A percentile compares a stretch with the other conserved stretches of the same genome.
Conservation (phyloP, 495 filamentous ascomycete genomes). For the Tuber brumale region DNA sequence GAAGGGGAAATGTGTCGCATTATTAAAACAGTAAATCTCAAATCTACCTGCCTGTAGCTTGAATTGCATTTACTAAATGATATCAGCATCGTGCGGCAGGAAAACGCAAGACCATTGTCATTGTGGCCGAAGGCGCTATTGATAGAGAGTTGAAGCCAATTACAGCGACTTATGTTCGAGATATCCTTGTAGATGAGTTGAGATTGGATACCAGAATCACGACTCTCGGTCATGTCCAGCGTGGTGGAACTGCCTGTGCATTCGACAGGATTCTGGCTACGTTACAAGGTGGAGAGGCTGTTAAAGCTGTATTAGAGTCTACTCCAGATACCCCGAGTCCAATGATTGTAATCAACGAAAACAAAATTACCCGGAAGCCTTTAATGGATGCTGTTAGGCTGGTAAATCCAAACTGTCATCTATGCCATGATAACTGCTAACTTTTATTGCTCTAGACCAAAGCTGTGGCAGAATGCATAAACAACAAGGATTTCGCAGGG, state of each 20-base stretch:
- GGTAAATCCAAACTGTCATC: conserved; percentile 14
- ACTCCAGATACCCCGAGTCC: conserved; percentile 83
- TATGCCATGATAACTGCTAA: neutral
- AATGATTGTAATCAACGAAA: conserved; percentile 92
- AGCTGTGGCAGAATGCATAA: conserved; percentile 71
- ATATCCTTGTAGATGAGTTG: conserved; percentile 68
- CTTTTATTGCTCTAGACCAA: conserved; percentile 55
- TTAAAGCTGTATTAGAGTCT: conserved; percentile 89
- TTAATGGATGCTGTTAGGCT: conserved; percentile 75
- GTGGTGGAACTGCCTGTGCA: conserved; percentile 83
- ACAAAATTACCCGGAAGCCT: conserved; percentile 88
- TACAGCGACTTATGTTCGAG: conserved; percentile 69
- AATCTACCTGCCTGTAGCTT: neutral
- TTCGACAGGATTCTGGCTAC: conserved; percentile 94
- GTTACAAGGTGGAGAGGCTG: conserved; percentile 90
- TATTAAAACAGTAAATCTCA: conserved; percentile 61
- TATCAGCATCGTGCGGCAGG: conserved; percentile 77
- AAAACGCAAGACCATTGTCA: conserved; percentile 96
- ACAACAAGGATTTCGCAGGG: conserved; percentile 68
- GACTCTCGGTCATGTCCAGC: conserved; percentile 90
- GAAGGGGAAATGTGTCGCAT: conserved; percentile 78
- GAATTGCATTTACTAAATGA: conserved; percentile 42
- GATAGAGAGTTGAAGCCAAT: conserved; percentile 83
- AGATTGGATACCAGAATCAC: conserved; percentile 88
- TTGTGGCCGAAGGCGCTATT: conserved; percentile 90